Evolutionary conservation across 441 rosid genomes (phyloP).

Genomic region (Brassica balearica): DNA sequence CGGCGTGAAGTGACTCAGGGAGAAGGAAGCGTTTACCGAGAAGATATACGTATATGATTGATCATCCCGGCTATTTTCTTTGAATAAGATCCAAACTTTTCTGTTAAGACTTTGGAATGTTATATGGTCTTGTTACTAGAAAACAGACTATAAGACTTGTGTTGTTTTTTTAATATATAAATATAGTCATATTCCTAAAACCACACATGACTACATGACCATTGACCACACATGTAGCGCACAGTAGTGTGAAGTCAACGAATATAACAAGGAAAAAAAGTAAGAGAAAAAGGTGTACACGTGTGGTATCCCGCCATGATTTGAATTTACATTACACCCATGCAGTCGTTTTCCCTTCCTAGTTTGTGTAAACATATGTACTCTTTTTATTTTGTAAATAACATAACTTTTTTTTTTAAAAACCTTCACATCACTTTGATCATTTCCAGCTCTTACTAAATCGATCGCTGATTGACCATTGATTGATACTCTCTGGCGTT

Average conservation of each 20-base stretch:
- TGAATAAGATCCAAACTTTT: not conserved
- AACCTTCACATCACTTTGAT: not conserved
- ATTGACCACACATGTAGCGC: not conserved
- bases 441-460: not conserved
- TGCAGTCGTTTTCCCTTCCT: not conserved
- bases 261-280: not conserved
- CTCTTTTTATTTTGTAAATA: no score
- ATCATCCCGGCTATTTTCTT: not conserved
- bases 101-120: not conserved
- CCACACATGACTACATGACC: not conserved
- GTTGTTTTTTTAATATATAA: not conserved
- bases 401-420: not conserved
- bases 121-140: not conserved
- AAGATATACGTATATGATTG: not conserved
- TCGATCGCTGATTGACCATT: not conserved
- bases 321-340: not conserved
- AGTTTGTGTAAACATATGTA: not conserved
- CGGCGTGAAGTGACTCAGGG: not conserved
- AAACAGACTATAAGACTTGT: not conserved
- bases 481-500: not conserved
- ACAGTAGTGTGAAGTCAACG: slow-evolving; percentile 9
- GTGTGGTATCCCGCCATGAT: not conserved
- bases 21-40: not conserved
- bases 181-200: slow-evolving; percentile 2
- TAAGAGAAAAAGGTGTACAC: not conserved